Base-by-base conservation (phyloP, 495 filamentous ascomycete genomes). In the Astrocystis sublimbata region DNA sequence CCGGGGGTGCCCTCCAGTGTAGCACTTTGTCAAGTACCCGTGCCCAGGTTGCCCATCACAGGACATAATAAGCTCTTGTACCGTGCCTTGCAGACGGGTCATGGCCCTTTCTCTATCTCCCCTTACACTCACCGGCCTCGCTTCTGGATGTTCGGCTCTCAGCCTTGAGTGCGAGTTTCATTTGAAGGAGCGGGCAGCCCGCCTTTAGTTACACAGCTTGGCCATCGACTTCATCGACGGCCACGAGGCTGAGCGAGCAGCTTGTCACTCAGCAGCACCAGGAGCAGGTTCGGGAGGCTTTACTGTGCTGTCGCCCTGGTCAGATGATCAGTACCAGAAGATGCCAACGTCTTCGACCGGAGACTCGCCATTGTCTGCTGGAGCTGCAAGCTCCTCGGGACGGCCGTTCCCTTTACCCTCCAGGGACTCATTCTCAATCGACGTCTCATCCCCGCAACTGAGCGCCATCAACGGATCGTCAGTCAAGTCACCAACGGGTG, bases 291-390 rank as follows among this genome's bases (percentile, higher is more conserved):
- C 33, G 53, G 45, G 52, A 63, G 50, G 51, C 52, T 40, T n/a
- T 43, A 28, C 33, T 36, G 42, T 50, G 46, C 45, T 36, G 33
- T 63, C 26, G 43, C 52, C 43, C 28, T 28, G 12, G 60, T 23
- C 6, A 31, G 51, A 26, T 33, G 17, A 42, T 24, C 17, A 46
- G 26, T n/a, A 23, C 13, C 6, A 58, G 53, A 62, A 70, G 70
- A 80, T 81, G 78, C 71, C 78, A 67, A 78, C 79, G 63, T 81
- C 78, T 46, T 81, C 79, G 58, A 81, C 76, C 67, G 76, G 76
- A 68, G 79, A 81, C 69, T 81, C 79, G 40, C 79, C 79, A 59
- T 75, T 71, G 36, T 81, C 79, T 57, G 74, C 68, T 56, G 78
- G 76, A 46, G 68, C 72, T 53, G 66, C 71, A 24, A 69, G 68